Base-by-base conservation (phyloP, 2,329 filamentous ascomycete species). In the Phialophora macrospora region DNA sequence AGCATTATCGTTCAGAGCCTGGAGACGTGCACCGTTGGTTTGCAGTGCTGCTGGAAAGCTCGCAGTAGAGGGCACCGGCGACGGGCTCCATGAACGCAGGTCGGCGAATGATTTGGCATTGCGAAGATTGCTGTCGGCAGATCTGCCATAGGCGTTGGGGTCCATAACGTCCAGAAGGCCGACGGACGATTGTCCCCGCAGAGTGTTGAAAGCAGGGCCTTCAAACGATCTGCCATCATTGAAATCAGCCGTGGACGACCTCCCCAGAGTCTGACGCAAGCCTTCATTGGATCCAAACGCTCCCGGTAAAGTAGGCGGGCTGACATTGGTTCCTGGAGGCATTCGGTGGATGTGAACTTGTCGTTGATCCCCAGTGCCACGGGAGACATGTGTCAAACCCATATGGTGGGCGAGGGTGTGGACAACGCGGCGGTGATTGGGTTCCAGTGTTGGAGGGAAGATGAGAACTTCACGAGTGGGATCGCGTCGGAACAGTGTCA, bases 91-190 rank as follows among this genome's bases (percentile, higher is more conserved):
- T 1, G 93, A 96, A 70, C 94, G 90, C 69, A 99, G 82, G 76
- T 99, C 95, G 41, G 94, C 95, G 76, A 97, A 97, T 58, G 94
- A 98, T 82, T 98, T 98, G 68, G 94, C 95, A 30, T 92, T 92
- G 51, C 95, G 90, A 41, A 99, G 86, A 74, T 94, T 71, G 94
- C 75, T 92, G 86, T 63, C 70, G 17, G 67, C 67, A 24, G 83
- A 90, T 55, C 90, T 87, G 34, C 88, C 88, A 65, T 88, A 82
- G 57, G 84, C 84, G 20, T 86, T 91, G 74, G 49, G 92, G 44
- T 92, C 92, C n/a, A 93, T 88, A 64, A 95, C 88, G 75, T 93
- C 91, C 44, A 98, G 83, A n/a, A 93, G 93, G 32, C 85, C 86
- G 12, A 91, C 91, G 30, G 90, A 89, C 71, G 94, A 92, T 69